Evolutionary conservation across 2,329 filamentous ascomycete species (phyloP).

Genomic region (Diplocarpon mali): DNA sequence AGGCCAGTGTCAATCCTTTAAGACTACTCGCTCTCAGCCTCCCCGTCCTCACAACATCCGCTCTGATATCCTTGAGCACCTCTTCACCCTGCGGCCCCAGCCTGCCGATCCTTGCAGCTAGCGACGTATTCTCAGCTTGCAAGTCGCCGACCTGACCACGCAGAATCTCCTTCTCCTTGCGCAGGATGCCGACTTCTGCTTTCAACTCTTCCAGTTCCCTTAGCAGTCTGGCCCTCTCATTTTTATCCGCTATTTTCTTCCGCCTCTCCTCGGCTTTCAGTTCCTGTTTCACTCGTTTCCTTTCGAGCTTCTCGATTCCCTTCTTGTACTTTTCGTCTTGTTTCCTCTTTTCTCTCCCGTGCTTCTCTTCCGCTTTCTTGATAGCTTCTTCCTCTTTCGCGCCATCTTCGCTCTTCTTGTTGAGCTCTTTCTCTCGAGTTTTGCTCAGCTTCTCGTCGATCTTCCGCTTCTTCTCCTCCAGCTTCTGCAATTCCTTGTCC

Average conservation of each 20-base stretch:
- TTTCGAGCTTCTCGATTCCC: constrained; percentile 1
- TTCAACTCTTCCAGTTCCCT: constrained; percentile 42
- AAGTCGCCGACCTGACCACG: constrained; percentile 43
- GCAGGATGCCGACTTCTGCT: constrained; percentile 42
- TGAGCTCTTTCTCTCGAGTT: constrained; percentile 37
- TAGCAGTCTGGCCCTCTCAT: constrained; percentile 38
- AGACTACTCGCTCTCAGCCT: constrained; percentile 19
- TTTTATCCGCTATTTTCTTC: constrained; percentile 41
- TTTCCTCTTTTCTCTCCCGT: constrained; percentile 33
- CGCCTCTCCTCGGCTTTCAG: constrained; percentile 33
- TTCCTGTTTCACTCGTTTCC: constrained; percentile 2
- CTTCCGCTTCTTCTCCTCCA: constrained; percentile 48
- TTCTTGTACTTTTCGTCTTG: constrained; percentile 37
- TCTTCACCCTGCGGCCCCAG: constrained; percentile 26
- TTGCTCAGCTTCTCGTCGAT: constrained; percentile 52
- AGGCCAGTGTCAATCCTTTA: constrained; percentile 9
- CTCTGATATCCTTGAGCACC: constrained; percentile 20
- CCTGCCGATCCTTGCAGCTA: constrained; percentile 43
- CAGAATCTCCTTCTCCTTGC: constrained; percentile 45
- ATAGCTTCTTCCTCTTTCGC: constrained; percentile 39
- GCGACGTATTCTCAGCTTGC: constrained; percentile 47
- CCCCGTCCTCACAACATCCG: constrained; percentile 14
- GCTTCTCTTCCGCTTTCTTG: constrained; percentile 50
- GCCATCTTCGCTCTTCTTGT: constrained; percentile 35
- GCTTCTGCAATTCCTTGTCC: constrained; percentile 55